These are phyloP conservation scores for Eimeria tenella DNA, from an alignment of 169 alveolate species.

Conservation along the genomic window DNA sequence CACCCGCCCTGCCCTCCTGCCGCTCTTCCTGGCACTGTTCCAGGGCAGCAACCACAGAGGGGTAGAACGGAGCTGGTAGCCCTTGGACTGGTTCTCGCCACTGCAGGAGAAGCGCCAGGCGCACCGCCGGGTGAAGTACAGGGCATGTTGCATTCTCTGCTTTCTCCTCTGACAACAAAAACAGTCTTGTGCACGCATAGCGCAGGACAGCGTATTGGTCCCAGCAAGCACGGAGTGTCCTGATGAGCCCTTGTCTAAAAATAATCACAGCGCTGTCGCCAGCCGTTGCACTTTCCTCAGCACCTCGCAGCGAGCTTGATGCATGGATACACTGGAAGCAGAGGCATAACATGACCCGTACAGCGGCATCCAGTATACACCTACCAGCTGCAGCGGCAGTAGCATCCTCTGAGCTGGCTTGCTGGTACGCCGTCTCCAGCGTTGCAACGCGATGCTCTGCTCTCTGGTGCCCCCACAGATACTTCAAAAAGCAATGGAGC, in stretches of 20 bases:
- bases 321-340: constrained; percentile 13
- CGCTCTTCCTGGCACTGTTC: constrained; percentile 27
- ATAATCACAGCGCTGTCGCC: neutral
- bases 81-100: constrained; percentile 33
- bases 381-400: neutral
- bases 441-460: neutral
- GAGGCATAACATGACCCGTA: constrained; percentile 48
- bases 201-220: constrained; percentile 17
- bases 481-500: neutral
- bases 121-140: constrained; percentile 58
- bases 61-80: constrained; percentile 17
- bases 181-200: constrained; percentile 15
- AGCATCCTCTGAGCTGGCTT: neutral
- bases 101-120: constrained; percentile 69
- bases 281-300: neutral
- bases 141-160: neutral
- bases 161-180: neutral
- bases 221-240: constrained; percentile 20
- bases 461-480: constrained; percentile 1
- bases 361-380: constrained; percentile 9
- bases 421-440: neutral
- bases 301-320: neutral
- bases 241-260: constrained; percentile 29
- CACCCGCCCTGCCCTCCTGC: neutral
- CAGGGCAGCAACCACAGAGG: constrained; percentile 9